Base-by-base conservation (phyloP, 2,329 filamentous ascomycete species). In the Fusarium illudens region DNA sequence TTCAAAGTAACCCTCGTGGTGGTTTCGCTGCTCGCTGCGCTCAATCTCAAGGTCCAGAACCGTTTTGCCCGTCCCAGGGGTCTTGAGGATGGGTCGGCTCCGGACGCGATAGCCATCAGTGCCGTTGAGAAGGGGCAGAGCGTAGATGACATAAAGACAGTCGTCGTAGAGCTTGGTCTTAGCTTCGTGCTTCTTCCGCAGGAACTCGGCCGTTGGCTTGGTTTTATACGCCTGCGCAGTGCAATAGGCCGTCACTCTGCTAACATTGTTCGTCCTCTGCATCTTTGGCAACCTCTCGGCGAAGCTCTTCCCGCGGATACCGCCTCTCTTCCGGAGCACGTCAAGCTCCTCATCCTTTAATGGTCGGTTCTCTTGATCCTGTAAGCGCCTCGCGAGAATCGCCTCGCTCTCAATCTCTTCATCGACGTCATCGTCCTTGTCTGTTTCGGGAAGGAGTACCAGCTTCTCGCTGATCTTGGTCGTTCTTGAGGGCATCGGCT, bases 91-190 rank as follows among this genome's bases (percentile, higher is more conserved):
- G 0, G 96, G 96, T 75, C 94, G 93, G 76, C 95, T 97, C 72
- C 93, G 88, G 25, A 99, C 84, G 25, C 96, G 86, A 78, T 94
- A 97, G 1, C 96, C 95, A 50, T 97, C 94, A 48, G 84, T 88
- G 1, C 95, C 96, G 3, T 93, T 91, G 56, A 98, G 84, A 15
- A 99, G 82, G 6, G 96, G 96, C 29, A 97, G 82, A 76, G 97
- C 94, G 78, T 99, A 99, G 49, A 97, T 95, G 25, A 91, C 93
- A 77, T 99, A 99, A 22, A 99, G 83, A 76, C 96, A 99, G 79
- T 99, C 96, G 78, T 99, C 96, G 79, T 99, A 99, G 6, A 98
- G 85, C 80, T 99, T 99, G 13, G 95, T 97, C 80, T 94, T 91
- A 1, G 94, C 95, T 30, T 92, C 90, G 80, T 99, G 96, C 74